phyloP scores from a whole-genome alignment of 2,329 filamentous ascomycete genomes.

The Fusarium agapanthi region DNA sequence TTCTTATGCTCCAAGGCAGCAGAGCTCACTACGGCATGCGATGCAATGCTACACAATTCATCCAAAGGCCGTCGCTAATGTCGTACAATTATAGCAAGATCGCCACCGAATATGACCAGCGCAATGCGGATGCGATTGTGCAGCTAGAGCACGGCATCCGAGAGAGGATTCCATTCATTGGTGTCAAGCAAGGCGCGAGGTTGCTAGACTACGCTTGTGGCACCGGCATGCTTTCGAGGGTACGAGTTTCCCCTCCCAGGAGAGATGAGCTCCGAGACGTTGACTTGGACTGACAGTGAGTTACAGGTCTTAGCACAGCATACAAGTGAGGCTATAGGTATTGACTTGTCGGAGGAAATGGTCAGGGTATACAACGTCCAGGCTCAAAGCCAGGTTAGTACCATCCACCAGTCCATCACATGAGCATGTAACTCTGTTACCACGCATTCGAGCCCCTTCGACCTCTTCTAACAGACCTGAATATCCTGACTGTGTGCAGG shows the following conservation, averaged over 20 bases:
- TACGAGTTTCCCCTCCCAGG: constrained; percentile 47
- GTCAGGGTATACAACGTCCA: constrained; percentile 71
- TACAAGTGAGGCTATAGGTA: constrained; percentile 66
- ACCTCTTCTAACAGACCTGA: background rate
- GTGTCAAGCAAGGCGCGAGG: constrained; percentile 58
- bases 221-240: constrained; percentile 71
- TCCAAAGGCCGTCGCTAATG: constrained; percentile 25
- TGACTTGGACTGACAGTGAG: background rate
- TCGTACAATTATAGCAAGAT: constrained; percentile 40
- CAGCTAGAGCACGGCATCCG: constrained; percentile 65
- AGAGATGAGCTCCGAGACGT: background rate
- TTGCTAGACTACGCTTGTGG: constrained; percentile 82
- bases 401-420: background rate
- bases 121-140: constrained; percentile 61
- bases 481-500: constrained; percentile 22
- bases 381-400: constrained; percentile 61
- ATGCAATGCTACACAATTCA: background rate
- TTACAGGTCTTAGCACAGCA: constrained; percentile 35
- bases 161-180: constrained; percentile 67
- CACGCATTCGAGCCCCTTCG: background rate
- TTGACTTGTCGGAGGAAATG: constrained; percentile 79
- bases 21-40: background rate
- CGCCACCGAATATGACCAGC: constrained; percentile 55
- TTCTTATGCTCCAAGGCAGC: constrained; percentile 12
- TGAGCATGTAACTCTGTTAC: background rate